Evolutionary conservation across 78 protist species (phyloP).

Genomic region (Mastigamoeba balamuthi): DNA sequence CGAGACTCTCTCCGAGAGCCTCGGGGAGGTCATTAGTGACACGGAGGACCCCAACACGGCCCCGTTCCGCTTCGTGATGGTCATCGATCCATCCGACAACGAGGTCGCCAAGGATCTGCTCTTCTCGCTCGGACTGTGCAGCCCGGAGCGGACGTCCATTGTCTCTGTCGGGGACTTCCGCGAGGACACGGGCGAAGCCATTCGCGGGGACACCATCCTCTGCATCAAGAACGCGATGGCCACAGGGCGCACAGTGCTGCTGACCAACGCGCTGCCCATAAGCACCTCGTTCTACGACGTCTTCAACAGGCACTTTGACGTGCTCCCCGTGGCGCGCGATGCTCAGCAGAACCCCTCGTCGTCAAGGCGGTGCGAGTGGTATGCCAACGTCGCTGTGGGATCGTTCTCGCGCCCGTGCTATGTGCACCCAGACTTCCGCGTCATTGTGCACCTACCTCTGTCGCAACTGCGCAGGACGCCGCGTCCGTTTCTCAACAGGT

Average conservation of each 20-base stretch:
- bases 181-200: neutral
- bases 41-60: neutral
- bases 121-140: neutral
- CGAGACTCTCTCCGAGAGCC: neutral
- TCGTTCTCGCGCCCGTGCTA: neutral
- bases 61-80: neutral
- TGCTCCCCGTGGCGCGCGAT: neutral
- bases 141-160: neutral
- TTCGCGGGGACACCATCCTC: neutral
- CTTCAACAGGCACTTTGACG: neutral
- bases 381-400: constrained; percentile 2
- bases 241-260: neutral
- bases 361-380: neutral
- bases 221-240: neutral
- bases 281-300: constrained; percentile 1
- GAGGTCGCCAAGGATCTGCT: neutral
- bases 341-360: neutral
- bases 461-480: neutral
- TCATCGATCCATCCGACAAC: neutral
- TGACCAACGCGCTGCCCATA: neutral
- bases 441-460: neutral
- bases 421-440: neutral
- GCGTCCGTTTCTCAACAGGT: neutral
- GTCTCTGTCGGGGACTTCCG: neutral
- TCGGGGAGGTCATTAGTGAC: neutral